Evolutionary conservation across 176 grass and related monocot species (phyloP), one percentile per base, ranked within the genome.

Genomic region (Carex kokanica): DNA sequence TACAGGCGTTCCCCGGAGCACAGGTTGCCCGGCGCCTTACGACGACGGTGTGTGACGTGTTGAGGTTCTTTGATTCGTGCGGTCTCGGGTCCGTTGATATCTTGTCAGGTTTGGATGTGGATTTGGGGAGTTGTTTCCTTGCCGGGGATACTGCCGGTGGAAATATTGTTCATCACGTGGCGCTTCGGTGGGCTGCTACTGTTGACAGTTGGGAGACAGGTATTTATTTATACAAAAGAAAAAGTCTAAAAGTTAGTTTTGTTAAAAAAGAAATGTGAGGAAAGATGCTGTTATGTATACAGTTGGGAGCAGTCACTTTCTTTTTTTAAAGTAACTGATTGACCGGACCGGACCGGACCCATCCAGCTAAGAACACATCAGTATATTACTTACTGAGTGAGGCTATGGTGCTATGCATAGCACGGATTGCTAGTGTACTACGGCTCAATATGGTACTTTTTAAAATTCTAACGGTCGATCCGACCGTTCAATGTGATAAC

Each of bases 81-180:
- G 49, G 78, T 21, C 65, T 88, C 63, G 34, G 32, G 6, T 65
- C 32, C 0, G 53, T 41, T 60, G 78, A 36, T 13, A 21, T 78
- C 10, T 74, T 64, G 18, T 60, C 84, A 13, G 34, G 69, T 18
- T 60, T 83, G 23, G 71, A 47, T 16, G 66, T 78, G 20, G 84
- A 94, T 81, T 87, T 94, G 75, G 81, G 85, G 83, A 70, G 60
- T 65, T 79, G 83, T 85, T 97, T 92, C 86, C 79, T 97, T 65
- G 88, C 79, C 8, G 91, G 91, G 0, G 94, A 97, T 78, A 91
- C 83, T 83, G 90, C 94, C 3, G 94, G 94, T 7, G 94, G 87
- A 29, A 94, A 87, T 81, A 90, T 94, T 55, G 81, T 14, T 20
- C 91, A 97, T 55, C 91, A 94, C 62, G 86, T 94, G 51, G 90